Base-by-base conservation (phyloP, 2,329 filamentous ascomycete genomes). In the Alternaria hordeiaustralica region DNA sequence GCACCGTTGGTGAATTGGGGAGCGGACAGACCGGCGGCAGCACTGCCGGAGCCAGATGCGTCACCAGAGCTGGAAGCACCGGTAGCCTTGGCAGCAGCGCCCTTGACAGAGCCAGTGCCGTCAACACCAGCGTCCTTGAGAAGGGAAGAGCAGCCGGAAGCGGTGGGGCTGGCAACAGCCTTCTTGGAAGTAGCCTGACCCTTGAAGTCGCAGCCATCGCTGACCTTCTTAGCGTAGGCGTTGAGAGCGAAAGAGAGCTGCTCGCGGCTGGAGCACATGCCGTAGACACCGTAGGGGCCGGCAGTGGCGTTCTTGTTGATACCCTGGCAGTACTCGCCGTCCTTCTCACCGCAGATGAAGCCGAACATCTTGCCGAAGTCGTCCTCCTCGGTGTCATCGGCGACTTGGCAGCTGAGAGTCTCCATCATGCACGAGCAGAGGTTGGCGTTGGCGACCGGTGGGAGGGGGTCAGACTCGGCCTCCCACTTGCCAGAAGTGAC, bases 371-470 rank as follows among this genome's bases (percentile, higher is more conserved):
- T 82, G 54, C 87, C 87, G 74, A 88, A 91, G 60, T 88, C 82
- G 58, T 89, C 84, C 54, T 83, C 78, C 67, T 86, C 82, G 23
- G 93, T 82, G 71, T 81, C 80, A 60, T 75, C 71, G 50, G 85
- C 80, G 64, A 93, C 88, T 26, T 87, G 86, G 83, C 96, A 99
- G 63, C 84, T 83, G 61, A 97, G 84, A 47, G 88, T 89, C 68
- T 87, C 84, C 79, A 88, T 87, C 92, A 97, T 97, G 88, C 96
- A 99, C 61, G 85, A 81, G 87, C 96, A 99, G 50, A 97, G 89
- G 47, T 88, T 76, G 49, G 87, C 77, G 83, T 98, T 93, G 67
- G 94, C 94, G 11, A 87, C 88, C 10, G 94, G 95, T 26, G 96
- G 96, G 33, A 99, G 92, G 61, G 83, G 84, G 46, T 86, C 84